These are phyloP conservation scores for Hibiscus mutabilis DNA, from an alignment of 345 rosid genomes.

Conservation along the genomic window DNA sequence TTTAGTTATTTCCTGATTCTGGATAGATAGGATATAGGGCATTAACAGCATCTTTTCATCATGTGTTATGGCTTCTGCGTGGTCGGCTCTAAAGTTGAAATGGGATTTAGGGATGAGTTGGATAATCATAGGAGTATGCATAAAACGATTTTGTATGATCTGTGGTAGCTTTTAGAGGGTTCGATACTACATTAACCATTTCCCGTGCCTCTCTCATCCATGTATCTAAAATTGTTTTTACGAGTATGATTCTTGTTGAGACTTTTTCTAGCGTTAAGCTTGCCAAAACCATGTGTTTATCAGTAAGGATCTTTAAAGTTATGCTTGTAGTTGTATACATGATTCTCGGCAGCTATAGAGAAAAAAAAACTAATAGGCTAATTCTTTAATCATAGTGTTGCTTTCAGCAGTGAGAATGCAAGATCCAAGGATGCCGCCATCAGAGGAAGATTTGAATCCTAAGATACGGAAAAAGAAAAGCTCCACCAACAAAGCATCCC, in stretches of 20 bases:
- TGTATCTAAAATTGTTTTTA: background rate
- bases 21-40: background rate
- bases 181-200: background rate
- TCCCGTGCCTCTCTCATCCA: background rate
- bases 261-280: background rate
- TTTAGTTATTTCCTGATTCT: background rate
- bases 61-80: background rate
- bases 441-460: constrained; percentile 33
- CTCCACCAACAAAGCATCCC: constrained; percentile 27
- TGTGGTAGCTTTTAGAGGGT: background rate
- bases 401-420: constrained; percentile 33
- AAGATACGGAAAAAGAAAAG: constrained; percentile 45
- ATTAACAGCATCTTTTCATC: background rate
- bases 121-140: background rate
- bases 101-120: background rate
- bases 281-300: background rate
- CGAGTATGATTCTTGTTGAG: background rate
- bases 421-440: constrained; percentile 40
- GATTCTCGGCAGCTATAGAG: background rate
- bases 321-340: background rate
- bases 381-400: background rate
- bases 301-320: background rate
- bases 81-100: background rate
- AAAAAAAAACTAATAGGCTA: background rate
- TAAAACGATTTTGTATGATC: background rate